phyloP scores from a whole-genome alignment of 2,329 filamentous ascomycete genomes.

The Grosmannia serpens region DNA sequence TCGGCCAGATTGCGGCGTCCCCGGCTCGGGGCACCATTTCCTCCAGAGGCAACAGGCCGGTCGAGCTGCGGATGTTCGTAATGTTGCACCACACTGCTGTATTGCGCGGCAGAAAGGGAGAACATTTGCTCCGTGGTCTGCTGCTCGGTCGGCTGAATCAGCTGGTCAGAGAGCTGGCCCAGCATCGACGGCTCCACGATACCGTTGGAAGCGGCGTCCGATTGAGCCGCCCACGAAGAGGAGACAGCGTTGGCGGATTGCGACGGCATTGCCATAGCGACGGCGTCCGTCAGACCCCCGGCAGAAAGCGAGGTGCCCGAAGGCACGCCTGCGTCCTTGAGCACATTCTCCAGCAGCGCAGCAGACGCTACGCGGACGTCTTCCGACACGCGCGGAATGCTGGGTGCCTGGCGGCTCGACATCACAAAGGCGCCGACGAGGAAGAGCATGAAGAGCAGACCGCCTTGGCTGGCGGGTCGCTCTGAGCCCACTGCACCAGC shows the following conservation, averaged over 20 bases:
- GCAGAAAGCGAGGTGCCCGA: constrained; percentile 11
- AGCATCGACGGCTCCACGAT: constrained; percentile 46
- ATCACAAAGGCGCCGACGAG: constrained; percentile 93
- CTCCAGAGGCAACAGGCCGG: constrained; percentile 18
- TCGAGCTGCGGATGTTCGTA: neutral
- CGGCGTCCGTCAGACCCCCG: neutral
- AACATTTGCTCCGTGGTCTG: constrained; percentile 85
- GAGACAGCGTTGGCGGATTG: neutral
- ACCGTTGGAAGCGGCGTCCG: neutral
- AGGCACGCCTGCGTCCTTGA: constrained; percentile 64
- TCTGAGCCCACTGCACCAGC: constrained; percentile 36
- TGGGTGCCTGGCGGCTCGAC: constrained; percentile 66
- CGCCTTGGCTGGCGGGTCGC: constrained; percentile 62
- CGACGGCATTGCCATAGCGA: neutral
- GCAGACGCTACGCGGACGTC: constrained; percentile 71
- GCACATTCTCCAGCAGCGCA: constrained; percentile 65
- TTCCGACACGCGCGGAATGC: constrained; percentile 67
- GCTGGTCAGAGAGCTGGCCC: constrained; percentile 53
- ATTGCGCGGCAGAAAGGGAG: constrained; percentile 74
- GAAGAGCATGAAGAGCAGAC: constrained; percentile 87
- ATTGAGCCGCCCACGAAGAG: neutral
- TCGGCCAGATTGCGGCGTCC: constrained; percentile 68
- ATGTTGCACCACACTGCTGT: constrained; percentile 61
- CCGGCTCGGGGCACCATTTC: constrained; percentile 34
- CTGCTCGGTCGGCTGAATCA: constrained; percentile 67